Evolutionary conservation across 176 grass and related monocot genomes (phyloP), one percentile per base, ranked within the genome.

Genomic region (Ensete ventricosum): DNA sequence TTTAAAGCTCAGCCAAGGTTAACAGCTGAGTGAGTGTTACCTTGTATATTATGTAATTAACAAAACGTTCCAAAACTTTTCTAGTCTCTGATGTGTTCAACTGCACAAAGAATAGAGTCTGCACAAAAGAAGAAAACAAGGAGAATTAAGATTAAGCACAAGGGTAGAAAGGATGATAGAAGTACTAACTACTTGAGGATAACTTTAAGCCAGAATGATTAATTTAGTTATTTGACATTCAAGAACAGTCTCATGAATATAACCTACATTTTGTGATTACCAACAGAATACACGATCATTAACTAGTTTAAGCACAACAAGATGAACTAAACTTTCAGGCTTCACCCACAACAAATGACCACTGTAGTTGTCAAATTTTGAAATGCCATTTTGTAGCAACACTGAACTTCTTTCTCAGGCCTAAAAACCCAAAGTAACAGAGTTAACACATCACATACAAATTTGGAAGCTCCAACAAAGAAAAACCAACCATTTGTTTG

Each of bases 41-140:
- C 69, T 80, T 80, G 69, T 72, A 80, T 63, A 80, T 73, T 52
- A 63, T 43, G 55, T 72, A 80, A 62, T 80, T 64, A 62, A 80
- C 64, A 80, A 80, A 62, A 43, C 69, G 69, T 73, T 80, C 78
- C 78, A 80, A 50, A 43, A 80, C 29, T 52, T 80, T 80, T 73
- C 78, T 70, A 64, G 34, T 72, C 69, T 80, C 78, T 14, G 55
- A 73, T 53, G 78, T 19, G 73, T 80, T 48, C 43, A 80, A 51
- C 55, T 80, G 68, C 11, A 80, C 69, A 80, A 80, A 80, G 54
- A 80, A 80, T 72, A 80, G 20, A 52, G 54, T 72, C 78, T 80
- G 78, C 78, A 80, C 5, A 73, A 23, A 80, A 64, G 23, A 63
- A 43, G 50, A 64, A 80, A 52, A 64, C 27, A 53, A 68, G 12